Percentiles rank a stretch among this genome's conserved stretches.
phyloP scores from a whole-genome alignment of 257 asterid species.

The Avicennia marina region DNA sequence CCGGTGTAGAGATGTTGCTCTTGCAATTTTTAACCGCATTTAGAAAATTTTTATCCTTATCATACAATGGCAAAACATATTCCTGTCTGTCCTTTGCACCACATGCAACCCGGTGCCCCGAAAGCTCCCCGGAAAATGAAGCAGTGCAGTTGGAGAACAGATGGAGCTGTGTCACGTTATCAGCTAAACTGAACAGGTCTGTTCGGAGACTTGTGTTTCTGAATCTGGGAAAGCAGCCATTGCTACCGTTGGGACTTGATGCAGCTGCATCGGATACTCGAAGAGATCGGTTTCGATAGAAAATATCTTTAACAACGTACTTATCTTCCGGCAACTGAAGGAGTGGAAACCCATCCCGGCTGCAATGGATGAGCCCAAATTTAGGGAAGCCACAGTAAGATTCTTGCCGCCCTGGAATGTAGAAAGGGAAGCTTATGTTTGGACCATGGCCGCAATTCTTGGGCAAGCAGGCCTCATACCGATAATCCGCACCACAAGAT shows the following conservation, averaged over 20 bases:
- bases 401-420: conserved; percentile 25
- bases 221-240: conserved; percentile 28
- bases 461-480: conserved; percentile 38
- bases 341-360: conserved; percentile 27
- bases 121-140: neutral
- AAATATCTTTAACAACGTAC: conserved; percentile 29
- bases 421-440: conserved; percentile 55
- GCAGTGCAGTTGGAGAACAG: conserved; percentile 32
- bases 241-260: neutral
- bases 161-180: conserved; percentile 14
- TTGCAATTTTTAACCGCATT: conserved; percentile 24
- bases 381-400: conserved; percentile 47
- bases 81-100: neutral
- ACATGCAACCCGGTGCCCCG: conserved; percentile 1
- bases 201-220: conserved; percentile 14
- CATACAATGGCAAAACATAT: conserved; percentile 22
- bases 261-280: conserved; percentile 27
- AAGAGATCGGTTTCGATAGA: conserved; percentile 19
- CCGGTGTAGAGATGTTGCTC: conserved; percentile 29
- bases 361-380: conserved; percentile 32
- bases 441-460: conserved; percentile 35
- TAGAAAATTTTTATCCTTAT: conserved; percentile 14
- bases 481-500: conserved; percentile 29
- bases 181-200: neutral
- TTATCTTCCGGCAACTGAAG: conserved; percentile 20